Evolutionary conservation across 116 monocot species (phyloP).

Genomic region (Thalassia testudinum): DNA sequence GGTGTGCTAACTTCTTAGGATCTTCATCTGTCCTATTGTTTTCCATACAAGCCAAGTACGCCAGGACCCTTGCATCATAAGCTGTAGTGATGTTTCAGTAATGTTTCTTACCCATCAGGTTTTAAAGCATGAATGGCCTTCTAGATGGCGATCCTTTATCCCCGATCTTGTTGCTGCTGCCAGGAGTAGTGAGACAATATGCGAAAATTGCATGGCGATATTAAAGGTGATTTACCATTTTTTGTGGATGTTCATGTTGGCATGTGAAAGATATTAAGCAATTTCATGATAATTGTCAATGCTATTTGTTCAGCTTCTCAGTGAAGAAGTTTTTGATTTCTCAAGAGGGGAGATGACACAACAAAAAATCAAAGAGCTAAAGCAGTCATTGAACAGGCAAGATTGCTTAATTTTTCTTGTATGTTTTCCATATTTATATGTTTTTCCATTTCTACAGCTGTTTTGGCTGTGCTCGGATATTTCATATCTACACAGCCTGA

Average conservation of each 20-base stretch:
- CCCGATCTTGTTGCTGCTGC: constrained; percentile 96
- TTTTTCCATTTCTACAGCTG: no score
- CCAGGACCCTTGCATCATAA: no score
- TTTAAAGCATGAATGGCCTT: constrained; percentile 97
- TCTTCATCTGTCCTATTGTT: background rate
- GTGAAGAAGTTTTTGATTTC: constrained; percentile 98
- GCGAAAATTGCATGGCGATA: constrained; percentile 99
- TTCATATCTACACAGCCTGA: no score
- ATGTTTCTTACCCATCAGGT: constrained; percentile 35
- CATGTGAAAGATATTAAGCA: constrained; percentile 1
- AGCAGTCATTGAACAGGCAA: constrained; percentile 87
- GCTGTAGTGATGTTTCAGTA: no score
- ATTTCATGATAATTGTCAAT: constrained; percentile 97
- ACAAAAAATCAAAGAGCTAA: constrained; percentile 89
- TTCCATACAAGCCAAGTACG: no score
- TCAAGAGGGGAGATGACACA: constrained; percentile 99
- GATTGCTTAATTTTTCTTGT: no score
- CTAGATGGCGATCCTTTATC: constrained; percentile 86
- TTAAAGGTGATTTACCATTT: constrained; percentile 43
- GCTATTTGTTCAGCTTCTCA: constrained; percentile 73
- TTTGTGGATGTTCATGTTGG: background rate
- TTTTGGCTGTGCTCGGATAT: no score
- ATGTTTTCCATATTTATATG: no score
- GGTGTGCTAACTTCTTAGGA: no score
- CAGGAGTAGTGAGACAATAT: constrained; percentile 91